Conservation (phyloP, 1,284 basidiomycete species). For the Sporisorium exsertum region DNA sequence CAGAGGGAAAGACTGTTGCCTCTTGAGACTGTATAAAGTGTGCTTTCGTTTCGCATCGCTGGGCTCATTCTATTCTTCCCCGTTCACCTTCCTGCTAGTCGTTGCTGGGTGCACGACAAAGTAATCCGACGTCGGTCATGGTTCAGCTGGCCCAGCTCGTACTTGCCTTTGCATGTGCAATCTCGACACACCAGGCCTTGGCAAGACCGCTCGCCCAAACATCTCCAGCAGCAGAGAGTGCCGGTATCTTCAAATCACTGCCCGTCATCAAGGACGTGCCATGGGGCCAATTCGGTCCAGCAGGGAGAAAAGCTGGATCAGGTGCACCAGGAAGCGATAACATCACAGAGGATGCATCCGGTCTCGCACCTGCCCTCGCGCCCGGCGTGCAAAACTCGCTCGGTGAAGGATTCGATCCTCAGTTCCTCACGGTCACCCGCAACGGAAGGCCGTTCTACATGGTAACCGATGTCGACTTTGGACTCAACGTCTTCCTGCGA, state of each 20-base stretch:
- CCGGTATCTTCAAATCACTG: background rate
- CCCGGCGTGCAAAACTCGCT: conserved; percentile 37
- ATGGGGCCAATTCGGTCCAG: conserved; percentile 33
- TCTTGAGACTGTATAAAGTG: background rate
- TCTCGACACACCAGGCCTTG: background rate
- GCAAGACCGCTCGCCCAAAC: conserved; percentile 18
- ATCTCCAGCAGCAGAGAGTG: background rate
- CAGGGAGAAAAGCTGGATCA: conserved; percentile 13
- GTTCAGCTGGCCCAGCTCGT: background rate
- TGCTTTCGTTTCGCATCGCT: background rate
- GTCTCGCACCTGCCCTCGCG: conserved; percentile 38
- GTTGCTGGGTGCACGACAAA: conserved; percentile 25
- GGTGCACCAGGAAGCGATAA: conserved; percentile 35
- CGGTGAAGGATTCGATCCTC: conserved; percentile 43
- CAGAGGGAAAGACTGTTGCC: background rate
- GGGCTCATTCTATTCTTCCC: background rate
- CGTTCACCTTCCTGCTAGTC: background rate
- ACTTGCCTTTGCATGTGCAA: background rate
- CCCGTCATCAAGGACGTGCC: conserved; percentile 21
- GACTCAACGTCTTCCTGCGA: conserved; percentile 29
- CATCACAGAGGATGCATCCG: conserved; percentile 38
- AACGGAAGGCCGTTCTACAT: conserved; percentile 33
- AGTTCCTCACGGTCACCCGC: conserved; percentile 32
- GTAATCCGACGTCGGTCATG: background rate
- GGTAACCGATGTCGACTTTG: conserved; percentile 44